A percentile compares a stretch with the other conserved stretches of the same genome.
Conservation (phyloP, 2,329 filamentous ascomycete genomes). For the Pseudogymnoascus sp. region DNA sequence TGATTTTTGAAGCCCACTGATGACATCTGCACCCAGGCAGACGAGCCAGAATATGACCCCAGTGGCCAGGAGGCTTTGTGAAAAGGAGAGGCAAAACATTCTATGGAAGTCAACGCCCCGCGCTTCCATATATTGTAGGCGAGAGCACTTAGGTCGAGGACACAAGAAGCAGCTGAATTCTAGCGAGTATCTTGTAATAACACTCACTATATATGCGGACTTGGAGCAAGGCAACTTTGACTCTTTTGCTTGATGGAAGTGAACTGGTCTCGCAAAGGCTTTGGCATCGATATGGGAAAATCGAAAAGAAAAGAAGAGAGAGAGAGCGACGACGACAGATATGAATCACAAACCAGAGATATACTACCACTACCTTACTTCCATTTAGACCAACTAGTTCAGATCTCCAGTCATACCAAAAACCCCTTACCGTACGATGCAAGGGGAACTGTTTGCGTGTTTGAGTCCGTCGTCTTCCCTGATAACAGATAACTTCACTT, state of each 20-base stretch:
- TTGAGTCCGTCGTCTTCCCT: neutral
- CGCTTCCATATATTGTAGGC: neutral
- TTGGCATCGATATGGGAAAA: neutral
- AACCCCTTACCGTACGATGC: neutral
- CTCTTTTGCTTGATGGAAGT: neutral
- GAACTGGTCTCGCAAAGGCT: neutral
- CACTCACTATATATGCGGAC: neutral
- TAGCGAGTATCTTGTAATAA: neutral
- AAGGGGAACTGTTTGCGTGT: neutral
- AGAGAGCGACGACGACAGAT: neutral
- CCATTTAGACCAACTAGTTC: neutral
- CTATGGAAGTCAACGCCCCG: neutral
- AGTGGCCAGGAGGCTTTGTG: neutral
- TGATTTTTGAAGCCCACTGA: neutral
- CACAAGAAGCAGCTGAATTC: neutral
- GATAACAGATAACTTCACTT: neutral
- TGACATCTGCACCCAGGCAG: neutral
- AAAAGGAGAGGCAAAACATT: neutral
- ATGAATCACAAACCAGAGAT: neutral
- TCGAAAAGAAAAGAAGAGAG: neutral
- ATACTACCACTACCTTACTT: neutral
- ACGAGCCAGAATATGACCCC: neutral
- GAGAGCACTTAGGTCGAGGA: neutral
- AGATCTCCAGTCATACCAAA: neutral
- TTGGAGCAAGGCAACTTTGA: slow-evolving; percentile 5